Evolutionary conservation across 306 rosid genomes (phyloP), one percentile per base, ranked within the genome.

Genomic region (Cercis canadensis): DNA sequence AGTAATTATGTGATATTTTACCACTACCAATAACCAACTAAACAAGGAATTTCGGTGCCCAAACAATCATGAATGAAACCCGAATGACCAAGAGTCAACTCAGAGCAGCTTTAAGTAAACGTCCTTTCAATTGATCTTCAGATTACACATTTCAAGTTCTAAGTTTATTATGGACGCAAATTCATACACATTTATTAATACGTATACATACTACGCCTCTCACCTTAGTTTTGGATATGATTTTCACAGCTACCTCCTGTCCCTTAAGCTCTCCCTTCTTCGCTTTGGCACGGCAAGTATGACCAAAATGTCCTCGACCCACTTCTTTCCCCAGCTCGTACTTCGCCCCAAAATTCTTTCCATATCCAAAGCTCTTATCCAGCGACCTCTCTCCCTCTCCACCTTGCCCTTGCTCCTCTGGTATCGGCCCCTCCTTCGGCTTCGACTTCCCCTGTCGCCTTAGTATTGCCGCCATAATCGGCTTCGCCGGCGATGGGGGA

Each of bases 251-350:
- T 2, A 94, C 96, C 1, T 96, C 65, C 62, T 86, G 86, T 4
- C 97, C 98, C 46, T 87, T 94, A 51, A 90, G 96, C 66, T 89
- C 89, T 41, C 97, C 98, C 64, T 86, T 94, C 83, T 83, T 90
- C 33, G 90, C 91, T 54, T 84, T 90, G 5, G 98, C 98, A 90
- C 85, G 80, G 60, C 97, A 94, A 61, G 98, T 94, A 52, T 94
- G 96, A 74, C 98, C 98, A 43, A 94, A 94, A 90, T 94, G 98
- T 36, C 98, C 98, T 64, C 98, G 90, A 37, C 98, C 98, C 29
- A 90, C 87, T 83, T 90, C 97, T 67, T 84, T 94, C 69, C 96
- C 98, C 21, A 94, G 72, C 82, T 94, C 98, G 29, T 85, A 94
- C 69, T 80, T 88, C 0, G 95, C 96, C 52, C 89, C 95, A 59